These are phyloP conservation scores for Aspergillus campestris DNA, from an alignment of 495 filamentous ascomycete genomes.

Conservation along the genomic window DNA sequence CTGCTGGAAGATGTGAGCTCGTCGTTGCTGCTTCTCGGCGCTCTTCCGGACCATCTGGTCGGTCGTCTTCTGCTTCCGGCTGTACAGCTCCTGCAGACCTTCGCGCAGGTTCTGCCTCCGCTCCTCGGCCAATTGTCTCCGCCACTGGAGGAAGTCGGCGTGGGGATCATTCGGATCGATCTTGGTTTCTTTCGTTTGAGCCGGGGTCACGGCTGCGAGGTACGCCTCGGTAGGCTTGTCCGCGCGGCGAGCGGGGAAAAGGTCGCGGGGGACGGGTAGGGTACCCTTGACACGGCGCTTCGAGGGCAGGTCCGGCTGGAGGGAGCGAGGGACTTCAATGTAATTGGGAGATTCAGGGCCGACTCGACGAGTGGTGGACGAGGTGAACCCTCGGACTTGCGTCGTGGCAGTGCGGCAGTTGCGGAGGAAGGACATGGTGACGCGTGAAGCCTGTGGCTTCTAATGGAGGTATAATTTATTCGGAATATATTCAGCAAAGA, in stretches of 20 bases:
- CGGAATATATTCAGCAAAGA: not conserved
- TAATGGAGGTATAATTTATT: too few relatives aligned
- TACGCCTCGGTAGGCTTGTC: conserved; percentile 49
- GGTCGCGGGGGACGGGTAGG: conserved; percentile 58
- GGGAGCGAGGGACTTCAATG: conserved; percentile 54
- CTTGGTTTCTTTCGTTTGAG: conserved; percentile 21
- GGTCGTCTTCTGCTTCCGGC: conserved; percentile 44
- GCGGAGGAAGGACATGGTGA: conserved; percentile 34
- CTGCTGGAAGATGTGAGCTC: conserved; percentile 37
- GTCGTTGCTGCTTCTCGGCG: conserved; percentile 26
- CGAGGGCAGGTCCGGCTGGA: conserved; percentile 37
- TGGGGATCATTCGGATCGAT: conserved; percentile 26
- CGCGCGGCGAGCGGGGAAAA: conserved; percentile 45
- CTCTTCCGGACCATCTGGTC: conserved; percentile 24
- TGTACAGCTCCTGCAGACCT: conserved; percentile 48
- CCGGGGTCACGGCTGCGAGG: conserved; percentile 35
- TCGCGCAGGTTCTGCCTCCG: conserved; percentile 57
- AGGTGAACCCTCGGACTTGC: conserved; percentile 40
- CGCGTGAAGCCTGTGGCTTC: too few relatives aligned
- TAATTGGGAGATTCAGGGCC: conserved; percentile 65
- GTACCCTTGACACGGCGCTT: conserved; percentile 56
- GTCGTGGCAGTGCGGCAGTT: conserved; percentile 32
- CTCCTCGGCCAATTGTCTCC: conserved; percentile 48
- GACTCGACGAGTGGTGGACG: conserved; percentile 29
- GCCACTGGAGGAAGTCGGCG: conserved; percentile 52